Base-by-base conservation (phyloP, 306 rosid species). In the Citrullus mucosospermus region DNA sequence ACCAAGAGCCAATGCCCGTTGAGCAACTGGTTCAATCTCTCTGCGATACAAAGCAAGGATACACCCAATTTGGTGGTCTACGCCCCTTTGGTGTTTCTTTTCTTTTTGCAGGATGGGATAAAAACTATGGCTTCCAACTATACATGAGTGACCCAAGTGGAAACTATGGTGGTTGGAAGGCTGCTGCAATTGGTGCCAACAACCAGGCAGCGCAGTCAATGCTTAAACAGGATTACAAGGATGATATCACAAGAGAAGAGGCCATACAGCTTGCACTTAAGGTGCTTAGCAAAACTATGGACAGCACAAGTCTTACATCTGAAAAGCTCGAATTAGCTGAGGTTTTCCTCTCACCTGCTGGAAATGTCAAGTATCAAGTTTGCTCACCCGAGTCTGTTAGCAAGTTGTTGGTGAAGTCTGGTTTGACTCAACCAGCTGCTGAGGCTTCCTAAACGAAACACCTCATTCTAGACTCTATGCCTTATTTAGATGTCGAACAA, bases 111-210 rank as follows among this genome's bases (percentile, higher is more conserved):
- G 87, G 87, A 32, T 84, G 87, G 87, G 87, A 84, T 78, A 84
- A 84, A 34, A 84, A 84, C 28, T 84, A 78, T 5, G 87, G 87
- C 12, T 84, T 84, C 69, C 87, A 84, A 77, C 84, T 84, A 25
- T 84, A 84, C 87, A 84, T 74, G 84, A 84, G 87, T n/a, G 87
- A 84, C 59, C 87, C 84, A 38, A 84, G 87, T 78, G 87, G 87
- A 78, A 81, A 84, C 80, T 84, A 84, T 67, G 87, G 87, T 39
- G 87, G 87, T 32, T 84, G 87, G 87, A 84, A 84, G 82, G 87
- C 87, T 78, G 87, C 84, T 22, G 87, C 84, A 9, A 84, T 84
- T 56, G 87, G 87, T 17, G 87, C 87, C 43, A 84, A 84, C 78
- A 84, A 84, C 78, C 87, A 84, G 78, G 84, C 87, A 18, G 87